These are phyloP conservation scores for Mortierella polycephala DNA, from an alignment of 371 early-diverging fungal genomes.

Conservation along the genomic window DNA sequence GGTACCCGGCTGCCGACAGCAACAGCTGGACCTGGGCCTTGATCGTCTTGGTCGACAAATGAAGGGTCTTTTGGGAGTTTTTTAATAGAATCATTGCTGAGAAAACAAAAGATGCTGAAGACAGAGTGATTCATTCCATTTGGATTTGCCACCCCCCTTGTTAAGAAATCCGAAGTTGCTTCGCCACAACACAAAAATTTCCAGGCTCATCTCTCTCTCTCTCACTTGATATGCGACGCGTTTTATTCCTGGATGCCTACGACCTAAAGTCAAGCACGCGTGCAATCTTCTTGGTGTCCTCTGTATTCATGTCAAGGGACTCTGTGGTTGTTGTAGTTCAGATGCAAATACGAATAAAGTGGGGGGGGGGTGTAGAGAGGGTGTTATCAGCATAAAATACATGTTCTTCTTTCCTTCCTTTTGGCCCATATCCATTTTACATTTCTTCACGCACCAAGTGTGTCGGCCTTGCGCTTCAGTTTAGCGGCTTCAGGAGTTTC, in stretches of 20 bases:
- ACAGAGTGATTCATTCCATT: neutral
- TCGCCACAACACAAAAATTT: neutral
- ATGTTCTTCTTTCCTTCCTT: neutral
- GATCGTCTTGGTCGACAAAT: slow-evolving; percentile 3
- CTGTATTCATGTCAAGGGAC: slow-evolving; percentile 21
- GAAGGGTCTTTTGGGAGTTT: slow-evolving; percentile 33
- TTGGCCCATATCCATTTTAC: neutral
- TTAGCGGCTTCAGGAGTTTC: slow-evolving; percentile 42
- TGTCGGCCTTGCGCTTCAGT: slow-evolving; percentile 44
- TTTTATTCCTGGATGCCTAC: neutral
- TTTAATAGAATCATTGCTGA: slow-evolving; percentile 45
- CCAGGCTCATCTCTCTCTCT: no score
- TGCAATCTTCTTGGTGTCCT: slow-evolving; percentile 30
- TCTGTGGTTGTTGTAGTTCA: slow-evolving; percentile 6
- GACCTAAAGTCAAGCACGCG: slow-evolving; percentile 33
- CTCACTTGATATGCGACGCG: neutral
- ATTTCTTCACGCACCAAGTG: slow-evolving; percentile 41
- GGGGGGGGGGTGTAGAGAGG: neutral
- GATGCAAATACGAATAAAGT: neutral
- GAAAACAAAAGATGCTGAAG: no score
- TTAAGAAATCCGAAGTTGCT: neutral
- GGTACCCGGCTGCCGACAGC: slow-evolving; percentile 58
- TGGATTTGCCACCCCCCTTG: neutral
- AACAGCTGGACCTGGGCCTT: slow-evolving; percentile 41
- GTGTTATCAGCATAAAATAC: neutral